These are phyloP conservation scores for Fraxinus excelsior DNA, from an alignment of 257 asterid genomes.

Conservation along the genomic window DNA sequence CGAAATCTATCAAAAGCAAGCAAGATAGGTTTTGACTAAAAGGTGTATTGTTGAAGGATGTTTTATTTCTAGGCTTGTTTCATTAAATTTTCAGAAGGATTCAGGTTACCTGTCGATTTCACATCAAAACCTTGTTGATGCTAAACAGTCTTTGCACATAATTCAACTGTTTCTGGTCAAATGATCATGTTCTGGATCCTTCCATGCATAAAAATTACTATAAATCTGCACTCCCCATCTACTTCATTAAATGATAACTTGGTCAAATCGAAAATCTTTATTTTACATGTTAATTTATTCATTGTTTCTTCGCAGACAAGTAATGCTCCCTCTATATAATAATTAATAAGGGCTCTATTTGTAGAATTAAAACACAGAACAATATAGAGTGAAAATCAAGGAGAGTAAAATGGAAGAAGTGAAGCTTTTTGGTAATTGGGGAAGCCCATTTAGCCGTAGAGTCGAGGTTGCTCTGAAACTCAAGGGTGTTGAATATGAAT, in stretches of 20 bases:
- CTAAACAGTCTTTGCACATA: no score
- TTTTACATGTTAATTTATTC: not conserved
- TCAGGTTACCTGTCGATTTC: no score
- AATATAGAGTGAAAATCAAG: not conserved
- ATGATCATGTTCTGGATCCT: no score
- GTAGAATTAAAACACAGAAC: not conserved
- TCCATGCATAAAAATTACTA: no score
- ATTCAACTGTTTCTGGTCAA: no score
- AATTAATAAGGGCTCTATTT: not conserved
- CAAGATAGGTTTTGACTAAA: no score
- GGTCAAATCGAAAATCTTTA: not conserved
- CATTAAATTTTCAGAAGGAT: no score
- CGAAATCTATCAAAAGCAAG: no score
- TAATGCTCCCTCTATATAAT: not conserved
- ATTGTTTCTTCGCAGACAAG: not conserved
- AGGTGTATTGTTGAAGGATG: no score
- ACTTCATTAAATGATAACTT: not conserved
- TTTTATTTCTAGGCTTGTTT: no score
- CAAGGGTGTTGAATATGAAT: constrained; percentile 51
- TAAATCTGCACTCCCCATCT: not conserved
- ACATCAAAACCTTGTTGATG: no score
- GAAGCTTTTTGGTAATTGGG: constrained; percentile 37
- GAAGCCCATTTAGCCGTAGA: constrained; percentile 45
- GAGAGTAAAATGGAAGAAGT: not conserved
- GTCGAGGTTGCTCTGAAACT: constrained; percentile 45